A percentile compares a stretch with the other conserved stretches of the same genome.
These are phyloP conservation scores for Sclerotinia nivalis DNA, from an alignment of 2,329 filamentous ascomycete species.

Conservation along the genomic window DNA sequence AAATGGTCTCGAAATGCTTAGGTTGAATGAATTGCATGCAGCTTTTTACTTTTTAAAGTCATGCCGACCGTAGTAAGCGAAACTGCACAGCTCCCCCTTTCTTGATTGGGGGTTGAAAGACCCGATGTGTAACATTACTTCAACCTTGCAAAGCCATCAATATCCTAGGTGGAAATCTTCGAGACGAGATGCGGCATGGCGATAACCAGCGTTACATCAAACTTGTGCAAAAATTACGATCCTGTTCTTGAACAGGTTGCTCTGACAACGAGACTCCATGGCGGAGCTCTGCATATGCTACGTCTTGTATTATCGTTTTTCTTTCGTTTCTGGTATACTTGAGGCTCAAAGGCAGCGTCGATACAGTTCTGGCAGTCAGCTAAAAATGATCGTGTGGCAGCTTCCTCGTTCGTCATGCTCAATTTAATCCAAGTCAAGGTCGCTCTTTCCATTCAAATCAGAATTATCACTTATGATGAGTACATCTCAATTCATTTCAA, in stretches of 20 bases:
- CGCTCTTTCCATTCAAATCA: background rate
- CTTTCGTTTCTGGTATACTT: background rate
- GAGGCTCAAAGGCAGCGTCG: background rate
- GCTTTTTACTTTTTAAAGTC: background rate
- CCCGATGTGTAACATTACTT: slow-evolving; percentile 18
- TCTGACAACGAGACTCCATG: background rate
- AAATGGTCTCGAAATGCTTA: background rate
- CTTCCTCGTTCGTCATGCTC: background rate
- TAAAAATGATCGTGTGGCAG: background rate
- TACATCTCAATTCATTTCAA: background rate
- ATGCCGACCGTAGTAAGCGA: slow-evolving; percentile 1
- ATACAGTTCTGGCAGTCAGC: background rate
- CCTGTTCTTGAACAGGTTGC: background rate
- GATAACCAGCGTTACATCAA: slow-evolving; percentile 13
- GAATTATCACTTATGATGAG: background rate
- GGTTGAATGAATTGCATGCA: background rate
- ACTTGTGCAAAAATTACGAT: background rate
- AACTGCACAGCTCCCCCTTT: background rate
- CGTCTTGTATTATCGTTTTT: background rate
- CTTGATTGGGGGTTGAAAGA: slow-evolving; percentile 1
- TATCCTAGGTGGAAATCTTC: background rate
- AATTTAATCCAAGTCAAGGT: background rate
- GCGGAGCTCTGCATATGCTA: background rate
- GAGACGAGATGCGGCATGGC: background rate
- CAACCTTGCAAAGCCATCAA: slow-evolving; percentile 1